phyloP scores from a whole-genome alignment of 2,329 filamentous ascomycete genomes.

The Grosmannia serpens region DNA sequence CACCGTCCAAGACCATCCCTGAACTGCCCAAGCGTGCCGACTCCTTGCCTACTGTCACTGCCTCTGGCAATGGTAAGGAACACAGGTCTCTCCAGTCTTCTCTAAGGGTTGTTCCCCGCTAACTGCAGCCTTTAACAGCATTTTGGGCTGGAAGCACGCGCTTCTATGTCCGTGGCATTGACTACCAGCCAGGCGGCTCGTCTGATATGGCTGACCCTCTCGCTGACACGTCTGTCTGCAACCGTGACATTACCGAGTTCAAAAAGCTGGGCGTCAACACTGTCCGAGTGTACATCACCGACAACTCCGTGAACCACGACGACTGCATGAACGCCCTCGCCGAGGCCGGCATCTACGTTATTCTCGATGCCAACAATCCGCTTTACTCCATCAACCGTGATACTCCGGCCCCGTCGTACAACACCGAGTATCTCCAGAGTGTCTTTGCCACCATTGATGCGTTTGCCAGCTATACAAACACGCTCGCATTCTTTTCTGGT shows the following conservation, averaged over 20 bases:
- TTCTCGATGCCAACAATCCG: conserved; percentile 84
- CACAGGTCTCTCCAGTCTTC: background rate
- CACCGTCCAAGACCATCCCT: conserved; percentile 37
- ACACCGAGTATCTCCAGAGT: conserved; percentile 69
- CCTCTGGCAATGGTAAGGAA: conserved; percentile 44
- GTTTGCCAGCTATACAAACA: conserved; percentile 76
- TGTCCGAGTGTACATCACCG: conserved; percentile 82
- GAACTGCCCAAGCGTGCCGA: conserved; percentile 37
- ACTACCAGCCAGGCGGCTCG: conserved; percentile 52
- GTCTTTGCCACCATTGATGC: conserved; percentile 82
- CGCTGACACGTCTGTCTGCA: conserved; percentile 56
- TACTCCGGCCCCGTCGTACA: conserved; percentile 68
- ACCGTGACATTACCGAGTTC: conserved; percentile 72
- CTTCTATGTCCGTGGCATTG: conserved; percentile 49
- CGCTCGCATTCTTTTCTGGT: conserved; percentile 73
- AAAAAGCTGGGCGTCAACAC: conserved; percentile 81
- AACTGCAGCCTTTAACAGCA: conserved; percentile 23
- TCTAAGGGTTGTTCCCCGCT: background rate
- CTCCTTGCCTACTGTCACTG: conserved; percentile 36
- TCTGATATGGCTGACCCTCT: conserved; percentile 58
- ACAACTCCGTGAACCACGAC: conserved; percentile 74
- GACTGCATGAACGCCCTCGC: conserved; percentile 73
- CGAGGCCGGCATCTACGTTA: conserved; percentile 82
- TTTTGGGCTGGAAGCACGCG: conserved; percentile 42
- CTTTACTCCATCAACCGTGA: conserved; percentile 77